phyloP scores from a whole-genome alignment of 2,329 filamentous ascomycete species.

The Fusarium buxicola region DNA sequence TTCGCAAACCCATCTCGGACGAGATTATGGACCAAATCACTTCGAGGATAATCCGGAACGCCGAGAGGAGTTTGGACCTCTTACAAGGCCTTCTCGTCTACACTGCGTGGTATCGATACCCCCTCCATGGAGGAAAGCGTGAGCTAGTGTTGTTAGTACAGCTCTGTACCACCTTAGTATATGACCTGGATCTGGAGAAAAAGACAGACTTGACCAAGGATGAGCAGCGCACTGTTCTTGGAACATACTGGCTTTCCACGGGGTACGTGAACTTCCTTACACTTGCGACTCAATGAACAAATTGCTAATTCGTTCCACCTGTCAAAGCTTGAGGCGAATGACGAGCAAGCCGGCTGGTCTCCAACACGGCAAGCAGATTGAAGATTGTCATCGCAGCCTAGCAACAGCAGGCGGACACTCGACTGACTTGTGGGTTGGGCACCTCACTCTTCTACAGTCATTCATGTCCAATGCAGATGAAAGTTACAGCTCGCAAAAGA shows the following conservation, averaged over 20 bases:
- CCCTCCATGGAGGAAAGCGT: neutral
- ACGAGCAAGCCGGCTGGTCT: neutral
- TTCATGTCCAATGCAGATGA: neutral
- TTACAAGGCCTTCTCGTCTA: conserved; percentile 2
- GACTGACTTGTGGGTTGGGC: neutral
- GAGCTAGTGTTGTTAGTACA: neutral
- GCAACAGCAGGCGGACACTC: neutral
- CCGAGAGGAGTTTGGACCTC: neutral
- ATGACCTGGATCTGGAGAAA: neutral
- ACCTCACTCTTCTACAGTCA: neutral
- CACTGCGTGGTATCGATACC: conserved; percentile 3
- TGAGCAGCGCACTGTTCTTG: neutral
- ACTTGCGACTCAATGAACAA: no score
- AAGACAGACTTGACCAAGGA: neutral
- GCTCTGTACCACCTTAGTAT: neutral
- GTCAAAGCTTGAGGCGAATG: neutral
- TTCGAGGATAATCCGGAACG: neutral
- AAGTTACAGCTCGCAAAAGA: neutral
- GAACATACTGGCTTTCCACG: conserved; percentile 2
- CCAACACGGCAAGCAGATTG: neutral
- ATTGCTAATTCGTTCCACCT: no score
- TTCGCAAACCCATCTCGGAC: neutral
- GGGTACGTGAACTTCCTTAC: neutral
- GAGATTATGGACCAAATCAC: conserved; percentile 5
- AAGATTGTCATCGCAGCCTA: neutral